A percentile compares a stretch with the other conserved stretches of the same genome.
phyloP scores from a whole-genome alignment of 2,329 filamentous ascomycete genomes.

The Fusarium phyllophilum region DNA sequence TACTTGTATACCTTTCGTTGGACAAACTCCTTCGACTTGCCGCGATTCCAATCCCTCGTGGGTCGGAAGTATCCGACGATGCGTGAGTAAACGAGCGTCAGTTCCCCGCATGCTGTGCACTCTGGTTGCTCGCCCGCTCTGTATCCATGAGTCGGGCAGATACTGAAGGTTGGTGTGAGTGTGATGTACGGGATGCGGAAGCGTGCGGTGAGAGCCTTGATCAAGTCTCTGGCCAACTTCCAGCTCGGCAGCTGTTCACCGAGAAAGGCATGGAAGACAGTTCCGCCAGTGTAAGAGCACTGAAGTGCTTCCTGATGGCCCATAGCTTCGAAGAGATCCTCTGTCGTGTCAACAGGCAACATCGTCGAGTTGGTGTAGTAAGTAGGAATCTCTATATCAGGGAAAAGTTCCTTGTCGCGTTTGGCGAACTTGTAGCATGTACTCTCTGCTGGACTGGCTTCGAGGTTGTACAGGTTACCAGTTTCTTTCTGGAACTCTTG shows the following conservation, averaged over 20 bases:
- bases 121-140: conserved; percentile 28
- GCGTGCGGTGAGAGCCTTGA: conserved; percentile 33
- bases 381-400: not conserved
- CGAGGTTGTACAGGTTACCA: conserved; percentile 34
- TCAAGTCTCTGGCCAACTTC: conserved; percentile 32
- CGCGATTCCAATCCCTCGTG: conserved; percentile 38
- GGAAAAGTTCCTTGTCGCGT: conserved; percentile 33
- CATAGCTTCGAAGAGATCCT: conserved; percentile 38
- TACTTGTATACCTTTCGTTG: conserved; percentile 33
- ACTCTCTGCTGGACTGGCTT: conserved; percentile 39
- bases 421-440: conserved; percentile 41
- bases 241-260: conserved; percentile 34
- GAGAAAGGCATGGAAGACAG: conserved; percentile 40
- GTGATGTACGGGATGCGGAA: conserved; percentile 40
- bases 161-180: conserved; percentile 39
- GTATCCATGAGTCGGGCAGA: conserved; percentile 36
- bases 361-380: conserved; percentile 43
- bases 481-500: conserved; percentile 37
- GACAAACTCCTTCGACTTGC: conserved; percentile 35
- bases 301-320: conserved; percentile 35
- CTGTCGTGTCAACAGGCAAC: conserved; percentile 36
- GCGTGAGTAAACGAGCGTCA: conserved; percentile 36
- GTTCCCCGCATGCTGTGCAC: conserved; percentile 15
- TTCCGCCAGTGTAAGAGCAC: conserved; percentile 39
- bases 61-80: conserved; percentile 40